Evolutionary conservation across 345 rosid genomes (phyloP).

Genomic region (Acer campestre): DNA sequence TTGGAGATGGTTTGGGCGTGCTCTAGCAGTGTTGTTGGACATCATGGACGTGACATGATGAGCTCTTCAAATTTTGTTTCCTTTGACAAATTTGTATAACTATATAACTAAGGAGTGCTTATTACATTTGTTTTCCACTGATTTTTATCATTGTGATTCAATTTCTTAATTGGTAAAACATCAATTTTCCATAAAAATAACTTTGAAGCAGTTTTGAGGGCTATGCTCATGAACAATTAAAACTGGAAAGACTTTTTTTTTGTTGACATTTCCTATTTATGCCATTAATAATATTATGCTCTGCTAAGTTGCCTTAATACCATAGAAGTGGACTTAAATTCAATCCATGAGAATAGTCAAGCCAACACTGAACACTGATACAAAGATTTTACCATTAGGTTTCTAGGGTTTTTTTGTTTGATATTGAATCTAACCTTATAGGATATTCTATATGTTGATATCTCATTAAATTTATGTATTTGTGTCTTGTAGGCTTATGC

Average conservation of each 20-base stretch:
- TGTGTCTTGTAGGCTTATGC: slow-evolving; percentile 70
- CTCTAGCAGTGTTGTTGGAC: neutral
- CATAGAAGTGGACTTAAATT: neutral
- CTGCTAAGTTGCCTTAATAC: neutral
- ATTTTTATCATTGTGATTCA: neutral
- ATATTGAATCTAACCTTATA: slow-evolving; percentile 13
- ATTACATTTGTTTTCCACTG: neutral
- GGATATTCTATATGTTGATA: slow-evolving; percentile 16
- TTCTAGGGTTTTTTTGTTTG: neutral
- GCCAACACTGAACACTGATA: neutral
- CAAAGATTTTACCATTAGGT: neutral
- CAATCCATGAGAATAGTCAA: neutral
- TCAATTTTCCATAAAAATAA: too few relatives aligned
- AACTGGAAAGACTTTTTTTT: neutral
- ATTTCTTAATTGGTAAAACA: neutral
- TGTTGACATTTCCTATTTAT: neutral
- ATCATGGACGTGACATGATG: neutral
- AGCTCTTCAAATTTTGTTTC: neutral
- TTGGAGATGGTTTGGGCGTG: neutral
- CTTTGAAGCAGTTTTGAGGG: too few relatives aligned
- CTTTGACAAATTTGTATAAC: neutral
- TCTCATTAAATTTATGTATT: slow-evolving; percentile 10
- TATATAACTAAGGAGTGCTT: neutral
- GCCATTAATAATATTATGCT: neutral
- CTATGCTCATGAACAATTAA: neutral